Evolutionary conservation across 2,329 filamentous ascomycete species (phyloP), one percentile per base, ranked within the genome.

Genomic region (Samsoniella hepiali): DNA sequence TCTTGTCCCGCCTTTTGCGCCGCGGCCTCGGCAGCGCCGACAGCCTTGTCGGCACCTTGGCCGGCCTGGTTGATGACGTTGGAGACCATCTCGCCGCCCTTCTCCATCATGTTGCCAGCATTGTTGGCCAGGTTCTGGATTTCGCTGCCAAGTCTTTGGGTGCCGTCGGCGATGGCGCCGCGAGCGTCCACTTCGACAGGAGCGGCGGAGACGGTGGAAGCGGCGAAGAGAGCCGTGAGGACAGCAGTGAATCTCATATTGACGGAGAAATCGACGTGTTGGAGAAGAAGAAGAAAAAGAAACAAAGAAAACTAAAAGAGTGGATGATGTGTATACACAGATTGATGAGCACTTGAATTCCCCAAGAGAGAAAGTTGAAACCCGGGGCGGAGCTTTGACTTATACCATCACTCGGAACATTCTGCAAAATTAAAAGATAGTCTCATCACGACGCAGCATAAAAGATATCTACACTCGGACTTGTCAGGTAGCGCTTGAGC

Each of bases 11-110:
- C 56, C n/a, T 22, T 32, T 22, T 58, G 29, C 13, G 34, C 34
- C 17, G 9, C 17, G 32, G 29, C 31, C 45, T 51, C 13, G n/a
- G 17, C 36, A 13, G 38, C 8, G 45, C 34, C 9, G 45, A 60
- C 36, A 13, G 58, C 47, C 34, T 44, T 53, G 58, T 60, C 58
- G 49, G 47, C 58, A 11, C 34, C 45, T 17, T 60, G 34, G 47
- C 58, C 58, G 36, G 47, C 36, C 27, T 51, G 45, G 29, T 3
- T 17, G 27, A 60, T 6, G 9, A 38, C 38, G 27, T 10, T 27
- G 58, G 47, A 31, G 29, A 60, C 3, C 22, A 38, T 44, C 27
- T 13, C 22, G 36, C 58, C 58, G 47, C 45, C 58, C 4, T 60
- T 22, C 7, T 51, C 47, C 34, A 60, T 10, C 58, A 60, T 60